phyloP scores from a whole-genome alignment of 352 stramenopile genomes.

The Blastocystis sp. region DNA sequence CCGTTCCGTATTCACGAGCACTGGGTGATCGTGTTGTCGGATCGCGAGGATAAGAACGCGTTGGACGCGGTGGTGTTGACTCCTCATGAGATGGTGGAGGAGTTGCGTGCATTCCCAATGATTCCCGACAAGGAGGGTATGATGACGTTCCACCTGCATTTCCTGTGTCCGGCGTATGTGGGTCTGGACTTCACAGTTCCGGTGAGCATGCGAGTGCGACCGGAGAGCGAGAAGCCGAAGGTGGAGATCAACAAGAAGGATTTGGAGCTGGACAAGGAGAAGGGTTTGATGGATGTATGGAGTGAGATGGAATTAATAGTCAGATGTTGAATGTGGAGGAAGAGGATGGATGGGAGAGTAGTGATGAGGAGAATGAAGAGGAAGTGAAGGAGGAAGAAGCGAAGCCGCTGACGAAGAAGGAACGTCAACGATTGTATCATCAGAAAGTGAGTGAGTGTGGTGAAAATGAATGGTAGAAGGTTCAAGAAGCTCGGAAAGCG shows the following conservation, averaged over 20 bases:
- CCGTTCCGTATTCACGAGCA: slow-evolving; percentile 18
- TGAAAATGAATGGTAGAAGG: background rate
- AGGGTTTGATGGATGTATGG: slow-evolving; percentile 3
- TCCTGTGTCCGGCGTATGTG: background rate
- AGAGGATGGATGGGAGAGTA: slow-evolving; percentile 23
- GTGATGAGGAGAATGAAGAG: slow-evolving; percentile 13
- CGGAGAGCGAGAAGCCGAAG: background rate
- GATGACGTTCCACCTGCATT: background rate
- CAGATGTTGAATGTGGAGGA: slow-evolving; percentile 33
- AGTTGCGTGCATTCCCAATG: background rate
- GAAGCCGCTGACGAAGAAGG: background rate
- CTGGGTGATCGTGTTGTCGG: slow-evolving; percentile 10
- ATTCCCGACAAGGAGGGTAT: background rate
- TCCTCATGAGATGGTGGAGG: background rate
- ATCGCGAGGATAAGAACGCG: background rate
- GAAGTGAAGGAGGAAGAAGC: background rate
- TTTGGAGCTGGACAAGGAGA: slow-evolving; percentile 26
- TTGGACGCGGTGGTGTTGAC: background rate
- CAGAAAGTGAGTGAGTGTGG: background rate
- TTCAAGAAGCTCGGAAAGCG: background rate
- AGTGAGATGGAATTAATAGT: background rate
- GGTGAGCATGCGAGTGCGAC: background rate
- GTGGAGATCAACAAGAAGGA: slow-evolving; percentile 35
- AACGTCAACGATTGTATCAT: background rate
- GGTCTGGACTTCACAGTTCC: slow-evolving; percentile 25